Percentiles rank a stretch among this genome's conserved stretches.
Conservation (phyloP, 1,284 basidiomycete species). For the Vanrija humicola region DNA sequence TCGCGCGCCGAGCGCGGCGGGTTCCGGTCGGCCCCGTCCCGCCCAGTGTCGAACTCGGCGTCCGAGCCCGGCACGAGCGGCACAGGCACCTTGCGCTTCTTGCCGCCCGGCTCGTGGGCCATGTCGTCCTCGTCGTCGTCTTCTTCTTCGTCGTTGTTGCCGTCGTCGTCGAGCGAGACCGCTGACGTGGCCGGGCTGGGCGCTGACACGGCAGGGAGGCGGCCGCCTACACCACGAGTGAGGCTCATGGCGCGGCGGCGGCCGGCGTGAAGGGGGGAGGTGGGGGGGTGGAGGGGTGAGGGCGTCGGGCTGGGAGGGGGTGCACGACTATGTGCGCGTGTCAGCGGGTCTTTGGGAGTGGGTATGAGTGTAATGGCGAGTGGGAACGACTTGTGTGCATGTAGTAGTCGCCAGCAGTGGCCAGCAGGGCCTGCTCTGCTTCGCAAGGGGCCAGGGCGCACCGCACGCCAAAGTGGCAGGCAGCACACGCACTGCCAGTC, state of each 20-base stretch:
- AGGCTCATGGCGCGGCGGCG: conserved; percentile 15
- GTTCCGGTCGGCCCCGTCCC: conserved; percentile 18
- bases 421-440: too few species aligned
- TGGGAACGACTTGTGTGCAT: neutral
- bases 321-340: neutral
- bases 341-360: neutral
- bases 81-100: conserved; percentile 39
- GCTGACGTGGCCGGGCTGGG: neutral
- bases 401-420: too few species aligned
- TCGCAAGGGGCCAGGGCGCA: neutral
- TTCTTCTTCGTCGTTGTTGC: conserved; percentile 16
- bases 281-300: neutral
- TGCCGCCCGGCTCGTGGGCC: conserved; percentile 27
- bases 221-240: conserved; percentile 16
- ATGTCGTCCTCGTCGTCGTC: conserved; percentile 26
- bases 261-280: neutral
- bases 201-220: conserved; percentile 1
- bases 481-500: neutral
- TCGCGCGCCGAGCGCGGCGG: conserved; percentile 17
- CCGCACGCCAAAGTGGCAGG: too few species aligned
- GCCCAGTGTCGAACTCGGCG: conserved; percentile 13
- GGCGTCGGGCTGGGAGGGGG: too few species aligned
- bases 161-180: conserved; percentile 16
- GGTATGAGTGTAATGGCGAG: neutral
- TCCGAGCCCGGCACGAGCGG: conserved; percentile 12